Conservation (phyloP, 305 asterid genomes). For the Fraxinus xanthoxyloides region DNA sequence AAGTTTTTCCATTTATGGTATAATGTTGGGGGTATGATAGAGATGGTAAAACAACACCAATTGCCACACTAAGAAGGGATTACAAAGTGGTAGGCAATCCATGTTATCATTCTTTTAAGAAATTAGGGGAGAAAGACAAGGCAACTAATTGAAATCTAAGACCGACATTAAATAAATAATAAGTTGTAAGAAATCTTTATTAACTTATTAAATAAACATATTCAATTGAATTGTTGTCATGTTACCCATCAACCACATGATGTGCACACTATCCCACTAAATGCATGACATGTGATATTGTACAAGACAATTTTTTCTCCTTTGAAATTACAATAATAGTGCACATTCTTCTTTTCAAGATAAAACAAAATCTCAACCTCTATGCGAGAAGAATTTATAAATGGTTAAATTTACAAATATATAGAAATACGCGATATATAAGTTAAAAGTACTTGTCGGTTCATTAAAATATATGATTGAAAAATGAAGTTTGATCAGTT, state of each 20-base stretch:
- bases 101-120: conserved; percentile 19
- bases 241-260: conserved; percentile 40
- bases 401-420: not conserved
- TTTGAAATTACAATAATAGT: not conserved
- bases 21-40: not conserved
- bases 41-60: conserved; percentile 15
- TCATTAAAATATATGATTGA: not conserved
- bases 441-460: not conserved
- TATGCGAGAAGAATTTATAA: not conserved
- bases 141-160: conserved; percentile 33
- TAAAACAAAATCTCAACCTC: too few relatives aligned
- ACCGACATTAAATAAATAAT: conserved; percentile 28
- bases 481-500: too few relatives aligned
- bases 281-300: not conserved
- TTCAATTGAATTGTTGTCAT: conserved; percentile 22
- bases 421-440: not conserved
- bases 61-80: conserved; percentile 18
- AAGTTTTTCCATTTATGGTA: not conserved
- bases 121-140: conserved; percentile 28
- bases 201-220: conserved; percentile 8
- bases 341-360: not conserved
- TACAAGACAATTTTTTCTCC: not conserved
- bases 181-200: conserved; percentile 29
- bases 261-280: not conserved
- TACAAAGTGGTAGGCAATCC: conserved; percentile 23